Base-by-base conservation (phyloP, 2,329 filamentous ascomycete genomes). In the Acarospora socialis region DNA sequence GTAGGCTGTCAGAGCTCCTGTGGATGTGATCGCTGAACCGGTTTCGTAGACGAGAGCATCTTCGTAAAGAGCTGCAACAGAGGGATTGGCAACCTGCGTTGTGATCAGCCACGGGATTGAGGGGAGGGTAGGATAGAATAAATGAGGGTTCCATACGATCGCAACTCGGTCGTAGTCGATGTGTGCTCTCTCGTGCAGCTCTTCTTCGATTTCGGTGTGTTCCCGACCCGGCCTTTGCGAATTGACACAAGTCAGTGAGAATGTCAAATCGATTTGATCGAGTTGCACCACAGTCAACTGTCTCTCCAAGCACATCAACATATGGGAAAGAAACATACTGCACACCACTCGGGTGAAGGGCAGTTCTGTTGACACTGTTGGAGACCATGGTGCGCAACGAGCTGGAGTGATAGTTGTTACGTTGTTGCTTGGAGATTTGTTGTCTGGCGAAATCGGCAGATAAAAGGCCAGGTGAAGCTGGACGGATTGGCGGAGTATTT, bases 121-220 rank as follows among this genome's bases (percentile, higher is more conserved):
- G 39, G 77, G 71, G 70, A 75, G 40, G 30, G 20, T 17, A 34
- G 15, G 12, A 32, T 32, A 35, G 23, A 21, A 25, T 10, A 29
- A 28, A 31, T 36, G 30, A 30, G 8, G 24, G 20, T 25, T 23
- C 56, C 81, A 59, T 71, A 92, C 86, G 68, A 98, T 98, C 43
- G 90, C 82, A 52, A 98, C 90, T 54, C 84, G 81, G 63, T 95
- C 81, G 59, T 95, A 98, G 70, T 98, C 90, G 54, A 98, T 98
- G 70, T 98, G 87, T 46, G 90, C 90, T 54, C 79, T 84, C 62
- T 94, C 83, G 61, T 95, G 86, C 40, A 98, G 80, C 59, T 93
- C 83, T 65, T 95, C 84, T 65, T 98, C 84, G 44, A 98, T 76
- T 59, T 95, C 90, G 27, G 90, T 95, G 73, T 94, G 87, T 56